Conservation (phyloP, 768 basidiomycete genomes). For the Lactarius sp. region DNA sequence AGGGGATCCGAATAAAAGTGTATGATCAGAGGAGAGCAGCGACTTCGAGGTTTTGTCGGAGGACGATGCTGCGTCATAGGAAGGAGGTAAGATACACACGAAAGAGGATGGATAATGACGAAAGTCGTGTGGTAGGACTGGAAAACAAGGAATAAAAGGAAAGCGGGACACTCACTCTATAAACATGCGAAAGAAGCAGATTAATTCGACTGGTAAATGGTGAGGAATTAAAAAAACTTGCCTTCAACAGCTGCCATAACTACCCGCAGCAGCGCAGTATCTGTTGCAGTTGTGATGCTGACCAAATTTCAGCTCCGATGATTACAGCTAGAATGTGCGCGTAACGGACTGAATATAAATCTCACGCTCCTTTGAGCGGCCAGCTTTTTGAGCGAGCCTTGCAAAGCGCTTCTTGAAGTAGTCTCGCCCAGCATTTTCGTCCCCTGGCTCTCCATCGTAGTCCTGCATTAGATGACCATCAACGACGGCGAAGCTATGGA, state of each 20-base stretch:
- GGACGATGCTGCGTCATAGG: conserved; percentile 53
- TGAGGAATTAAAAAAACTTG: conserved; percentile 35
- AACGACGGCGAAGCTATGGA: conserved; percentile 25
- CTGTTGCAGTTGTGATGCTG: conserved; percentile 87
- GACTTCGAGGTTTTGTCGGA: conserved; percentile 59
- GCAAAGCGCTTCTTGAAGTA: conserved; percentile 89
- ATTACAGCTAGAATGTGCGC: conserved; percentile 13
- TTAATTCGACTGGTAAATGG: conserved; percentile 14
- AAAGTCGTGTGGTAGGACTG: conserved; percentile 25
- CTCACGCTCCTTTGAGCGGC: conserved; percentile 79
- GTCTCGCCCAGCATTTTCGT: conserved; percentile 71
- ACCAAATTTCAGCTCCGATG: conserved; percentile 21
- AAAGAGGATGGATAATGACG: conserved; percentile 33
- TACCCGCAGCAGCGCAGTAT: conserved; percentile 81
- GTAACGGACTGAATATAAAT: conserved; percentile 85
- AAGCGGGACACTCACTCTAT: conserved; percentile 60
- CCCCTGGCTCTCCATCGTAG: conserved; percentile 72
- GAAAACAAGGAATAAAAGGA: conserved; percentile 30
- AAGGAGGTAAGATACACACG: conserved; percentile 28
- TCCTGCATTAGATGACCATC: conserved; percentile 45
- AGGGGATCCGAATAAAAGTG: conserved; percentile 7
- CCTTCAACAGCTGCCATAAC: conserved; percentile 98
- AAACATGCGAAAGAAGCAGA: conserved; percentile 24
- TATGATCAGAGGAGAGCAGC: conserved; percentile 56
- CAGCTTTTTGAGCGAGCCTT: conserved; percentile 77